Evolutionary conservation across 2,329 filamentous ascomycete species (phyloP).

Genomic region (Aspergillus uvarum): DNA sequence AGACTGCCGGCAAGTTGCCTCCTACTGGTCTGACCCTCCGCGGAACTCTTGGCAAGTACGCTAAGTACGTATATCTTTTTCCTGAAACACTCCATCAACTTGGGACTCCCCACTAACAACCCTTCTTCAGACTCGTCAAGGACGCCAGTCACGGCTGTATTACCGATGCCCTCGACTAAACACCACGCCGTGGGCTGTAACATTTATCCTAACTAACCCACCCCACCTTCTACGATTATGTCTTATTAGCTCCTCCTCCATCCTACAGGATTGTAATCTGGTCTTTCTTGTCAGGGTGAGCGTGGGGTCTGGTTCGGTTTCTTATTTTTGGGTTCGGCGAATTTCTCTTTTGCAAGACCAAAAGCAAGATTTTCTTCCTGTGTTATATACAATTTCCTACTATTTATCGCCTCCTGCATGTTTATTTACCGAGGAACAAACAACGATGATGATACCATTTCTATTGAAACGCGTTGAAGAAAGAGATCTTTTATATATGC

Average conservation of each 20-base stretch:
- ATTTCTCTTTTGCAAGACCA: not conserved
- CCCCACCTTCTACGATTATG: slow-evolving; percentile 11
- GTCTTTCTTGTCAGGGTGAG: slow-evolving; percentile 3
- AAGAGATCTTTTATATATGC: too few species aligned
- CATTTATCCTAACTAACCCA: slow-evolving; percentile 5
- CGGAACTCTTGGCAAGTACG: slow-evolving; percentile 72
- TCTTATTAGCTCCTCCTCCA: slow-evolving; percentile 1
- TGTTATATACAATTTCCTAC: not conserved
- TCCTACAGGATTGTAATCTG: not conserved
- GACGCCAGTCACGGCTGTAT: slow-evolving; percentile 52
- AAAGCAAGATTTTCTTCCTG: not conserved
- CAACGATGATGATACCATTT: not conserved
- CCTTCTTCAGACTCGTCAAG: slow-evolving; percentile 34
- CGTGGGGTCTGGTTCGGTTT: not conserved
- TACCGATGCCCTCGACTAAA: slow-evolving; percentile 43
- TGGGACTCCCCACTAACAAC: not conserved
- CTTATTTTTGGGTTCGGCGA: not conserved
- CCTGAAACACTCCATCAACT: not conserved
- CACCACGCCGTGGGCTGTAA: not conserved
- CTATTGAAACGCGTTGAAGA: not conserved
- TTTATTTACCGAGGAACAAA: not conserved
- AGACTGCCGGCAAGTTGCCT: slow-evolving; percentile 39
- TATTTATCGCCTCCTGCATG: not conserved
- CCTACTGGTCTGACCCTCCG: slow-evolving; percentile 58
- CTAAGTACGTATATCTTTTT: slow-evolving; percentile 37